These are phyloP conservation scores for Pythium rhizo-oryzae DNA, from an alignment of 352 stramenopile genomes.

Conservation along the genomic window DNA sequence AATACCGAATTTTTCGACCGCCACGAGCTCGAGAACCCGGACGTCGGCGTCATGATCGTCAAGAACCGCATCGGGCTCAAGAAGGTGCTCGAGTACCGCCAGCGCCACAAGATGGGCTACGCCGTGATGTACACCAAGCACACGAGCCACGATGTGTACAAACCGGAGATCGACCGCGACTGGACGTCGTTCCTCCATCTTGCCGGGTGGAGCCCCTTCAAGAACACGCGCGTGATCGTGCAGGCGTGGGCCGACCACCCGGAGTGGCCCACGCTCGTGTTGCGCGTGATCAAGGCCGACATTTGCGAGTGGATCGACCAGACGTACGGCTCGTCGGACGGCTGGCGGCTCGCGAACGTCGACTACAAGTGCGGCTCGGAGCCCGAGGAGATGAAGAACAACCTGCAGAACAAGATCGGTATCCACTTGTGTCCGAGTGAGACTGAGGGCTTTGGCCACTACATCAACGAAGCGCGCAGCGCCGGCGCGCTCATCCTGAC, in stretches of 20 bases:
- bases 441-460: constrained; percentile 83
- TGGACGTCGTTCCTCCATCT: constrained; percentile 81
- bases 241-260: constrained; percentile 69
- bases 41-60: constrained; percentile 80
- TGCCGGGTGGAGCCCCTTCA: constrained; percentile 70
- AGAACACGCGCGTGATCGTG: constrained; percentile 78
- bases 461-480: constrained; percentile 86
- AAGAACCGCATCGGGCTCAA: constrained; percentile 83
- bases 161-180: constrained; percentile 56
- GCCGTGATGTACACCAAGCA: constrained; percentile 85
- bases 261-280: constrained; percentile 70
- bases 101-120: constrained; percentile 76
- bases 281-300: constrained; percentile 67
- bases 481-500: constrained; percentile 74
- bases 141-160: constrained; percentile 73
- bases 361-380: constrained; percentile 76
- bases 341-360: constrained; percentile 68
- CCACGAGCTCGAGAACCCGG: constrained; percentile 69
- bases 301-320: constrained; percentile 72
- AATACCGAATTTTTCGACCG: constrained; percentile 86
- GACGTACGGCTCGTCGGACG: constrained; percentile 46
- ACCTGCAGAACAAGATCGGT: constrained; percentile 75
- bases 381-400: constrained; percentile 53
- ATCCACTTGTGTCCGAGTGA: constrained; percentile 78
- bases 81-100: constrained; percentile 81